These are phyloP conservation scores for Seminavis robusta DNA, from an alignment of 108 stramenopile species.

Conservation along the genomic window DNA sequence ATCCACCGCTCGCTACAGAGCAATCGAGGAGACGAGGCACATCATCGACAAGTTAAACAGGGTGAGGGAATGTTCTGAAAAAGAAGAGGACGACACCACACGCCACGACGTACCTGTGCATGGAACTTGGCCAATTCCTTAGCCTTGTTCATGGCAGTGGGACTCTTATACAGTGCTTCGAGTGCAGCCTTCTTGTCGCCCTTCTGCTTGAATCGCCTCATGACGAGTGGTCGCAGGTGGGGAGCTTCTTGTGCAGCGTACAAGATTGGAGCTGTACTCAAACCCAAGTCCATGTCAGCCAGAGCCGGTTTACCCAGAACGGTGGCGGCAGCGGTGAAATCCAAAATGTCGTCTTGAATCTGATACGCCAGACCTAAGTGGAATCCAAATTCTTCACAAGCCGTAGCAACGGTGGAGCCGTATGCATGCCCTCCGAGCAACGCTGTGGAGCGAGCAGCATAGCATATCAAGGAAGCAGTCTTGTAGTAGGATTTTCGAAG, in stretches of 20 bases:
- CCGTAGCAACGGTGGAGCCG: conserved; percentile 77
- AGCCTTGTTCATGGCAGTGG: conserved; percentile 87
- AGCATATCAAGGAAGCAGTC: conserved; percentile 94
- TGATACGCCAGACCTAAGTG: conserved; percentile 97
- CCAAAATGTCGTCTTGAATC: conserved; percentile 95
- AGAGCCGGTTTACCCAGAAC: conserved; percentile 82
- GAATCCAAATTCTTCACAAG: conserved; percentile 96
- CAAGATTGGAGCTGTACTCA: conserved; percentile 95
- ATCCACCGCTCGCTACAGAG: conserved; percentile 72
- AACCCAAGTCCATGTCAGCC: conserved; percentile 85
- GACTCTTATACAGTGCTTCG: conserved; percentile 75
- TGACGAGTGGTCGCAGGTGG: conserved; percentile 78
- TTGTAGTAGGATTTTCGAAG: conserved; percentile 97
- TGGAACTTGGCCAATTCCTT: conserved; percentile 85
- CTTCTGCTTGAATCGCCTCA: conserved; percentile 90
- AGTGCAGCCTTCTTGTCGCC: conserved; percentile 89
- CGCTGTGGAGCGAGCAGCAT: conserved; percentile 87
- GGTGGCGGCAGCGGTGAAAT: conserved; percentile 88
- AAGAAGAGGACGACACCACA: too few relatives aligned
- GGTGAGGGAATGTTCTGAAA: background rate
- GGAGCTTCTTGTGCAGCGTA: conserved; percentile 89
- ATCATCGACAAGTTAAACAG: background rate
- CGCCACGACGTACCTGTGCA: conserved; percentile 64
- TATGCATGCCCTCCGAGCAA: conserved; percentile 89
- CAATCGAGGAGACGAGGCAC: background rate